phyloP scores from a whole-genome alignment of 306 rosid genomes.

The Crotalaria pallida region DNA sequence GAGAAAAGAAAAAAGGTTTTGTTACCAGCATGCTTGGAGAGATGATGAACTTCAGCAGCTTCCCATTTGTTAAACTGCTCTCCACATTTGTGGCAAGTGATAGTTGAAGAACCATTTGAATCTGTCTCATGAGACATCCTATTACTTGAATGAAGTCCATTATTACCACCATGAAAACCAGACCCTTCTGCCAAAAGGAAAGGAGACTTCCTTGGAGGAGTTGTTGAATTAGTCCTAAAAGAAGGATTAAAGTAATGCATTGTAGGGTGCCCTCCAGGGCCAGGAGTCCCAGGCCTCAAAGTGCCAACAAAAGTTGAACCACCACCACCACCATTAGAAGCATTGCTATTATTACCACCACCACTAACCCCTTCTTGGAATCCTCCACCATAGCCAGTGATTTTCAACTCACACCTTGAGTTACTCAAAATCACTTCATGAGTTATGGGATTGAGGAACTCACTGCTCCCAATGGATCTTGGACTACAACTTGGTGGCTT shows the following conservation, averaged over 20 bases:
- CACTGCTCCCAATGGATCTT: slow-evolving; percentile 90
- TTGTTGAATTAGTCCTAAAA: slow-evolving; percentile 47
- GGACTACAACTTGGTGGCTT: slow-evolving; percentile 89
- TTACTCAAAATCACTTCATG: slow-evolving; percentile 85
- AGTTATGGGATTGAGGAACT: slow-evolving; percentile 84
- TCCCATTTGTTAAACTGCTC: slow-evolving; percentile 84
- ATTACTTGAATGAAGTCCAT: slow-evolving; percentile 46
- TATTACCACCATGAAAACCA: slow-evolving; percentile 23
- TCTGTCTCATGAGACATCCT: slow-evolving; percentile 50
- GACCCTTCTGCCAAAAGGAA: slow-evolving; percentile 49
- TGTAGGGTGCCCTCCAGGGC: slow-evolving; percentile 70
- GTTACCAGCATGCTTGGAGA: slow-evolving; percentile 89
- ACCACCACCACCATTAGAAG: slow-evolving; percentile 13
- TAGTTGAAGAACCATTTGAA: slow-evolving; percentile 42
- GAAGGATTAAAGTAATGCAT: slow-evolving; percentile 75
- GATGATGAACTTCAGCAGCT: slow-evolving; percentile 90
- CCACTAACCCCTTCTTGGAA: slow-evolving; percentile 54
- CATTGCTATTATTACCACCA: neutral
- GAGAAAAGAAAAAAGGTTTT: neutral
- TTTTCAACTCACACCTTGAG: slow-evolving; percentile 85
- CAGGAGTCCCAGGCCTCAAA: slow-evolving; percentile 81
- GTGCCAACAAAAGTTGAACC: slow-evolving; percentile 68
- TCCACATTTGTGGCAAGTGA: slow-evolving; percentile 87
- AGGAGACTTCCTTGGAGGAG: slow-evolving; percentile 69
- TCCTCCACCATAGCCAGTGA: slow-evolving; percentile 66